phyloP scores from a whole-genome alignment of 306 rosid species.

The Calophaca sinica region DNA sequence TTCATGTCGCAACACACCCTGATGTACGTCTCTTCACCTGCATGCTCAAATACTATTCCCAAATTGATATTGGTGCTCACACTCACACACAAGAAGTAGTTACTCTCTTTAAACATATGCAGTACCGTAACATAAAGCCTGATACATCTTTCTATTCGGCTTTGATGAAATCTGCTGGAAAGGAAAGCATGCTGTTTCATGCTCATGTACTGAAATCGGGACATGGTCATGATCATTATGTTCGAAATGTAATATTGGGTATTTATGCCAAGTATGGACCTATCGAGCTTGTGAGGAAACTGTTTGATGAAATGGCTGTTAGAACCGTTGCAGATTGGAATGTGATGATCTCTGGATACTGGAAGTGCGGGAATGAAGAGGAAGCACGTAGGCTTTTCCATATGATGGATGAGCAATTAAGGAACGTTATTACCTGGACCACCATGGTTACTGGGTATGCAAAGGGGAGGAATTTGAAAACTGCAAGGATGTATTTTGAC shows the following conservation, averaged over 20 bases:
- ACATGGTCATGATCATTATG: slow-evolving; percentile 50
- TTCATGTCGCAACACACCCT: slow-evolving; percentile 51
- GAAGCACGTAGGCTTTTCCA: slow-evolving; percentile 61
- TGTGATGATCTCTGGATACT: slow-evolving; percentile 64
- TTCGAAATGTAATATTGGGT: slow-evolving; percentile 61
- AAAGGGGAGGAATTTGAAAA: slow-evolving; percentile 52
- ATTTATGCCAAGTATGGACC: slow-evolving; percentile 51
- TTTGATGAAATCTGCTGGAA: slow-evolving; percentile 58
- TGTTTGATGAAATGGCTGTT: slow-evolving; percentile 67
- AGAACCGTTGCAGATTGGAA: slow-evolving; percentile 72
- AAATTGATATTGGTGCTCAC: slow-evolving; percentile 42
- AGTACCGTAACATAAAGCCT: slow-evolving; percentile 36
- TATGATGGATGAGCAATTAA: slow-evolving; percentile 46
- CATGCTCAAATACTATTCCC: slow-evolving; percentile 66
- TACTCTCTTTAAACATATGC: slow-evolving; percentile 58
- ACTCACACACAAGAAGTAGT: slow-evolving; percentile 39
- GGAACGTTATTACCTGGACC: slow-evolving; percentile 68
- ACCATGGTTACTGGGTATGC: slow-evolving; percentile 73
- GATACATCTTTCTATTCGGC: slow-evolving; percentile 55
- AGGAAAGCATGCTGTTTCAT: slow-evolving; percentile 55
- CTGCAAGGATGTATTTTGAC: slow-evolving; percentile 66
- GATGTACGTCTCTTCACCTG: slow-evolving; percentile 52
- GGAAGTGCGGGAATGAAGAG: slow-evolving; percentile 65
- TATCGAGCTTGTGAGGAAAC: slow-evolving; percentile 54
- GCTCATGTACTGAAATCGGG: slow-evolving; percentile 60